Evolutionary conservation across 2,329 filamentous ascomycete genomes (phyloP).

Genomic region (Talaromyces sp.): DNA sequence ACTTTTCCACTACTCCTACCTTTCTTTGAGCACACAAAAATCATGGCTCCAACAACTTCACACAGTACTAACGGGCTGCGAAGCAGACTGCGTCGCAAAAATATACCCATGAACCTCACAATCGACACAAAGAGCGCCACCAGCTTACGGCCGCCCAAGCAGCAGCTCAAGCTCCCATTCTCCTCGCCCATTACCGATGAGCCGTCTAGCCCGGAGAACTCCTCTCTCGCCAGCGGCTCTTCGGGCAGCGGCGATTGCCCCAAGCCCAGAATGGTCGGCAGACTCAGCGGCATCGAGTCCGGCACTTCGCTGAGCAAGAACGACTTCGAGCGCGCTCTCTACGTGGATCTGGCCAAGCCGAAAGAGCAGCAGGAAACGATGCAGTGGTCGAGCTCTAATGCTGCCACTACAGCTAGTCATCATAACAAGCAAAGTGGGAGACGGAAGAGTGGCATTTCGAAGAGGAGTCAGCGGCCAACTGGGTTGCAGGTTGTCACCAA

Average conservation of each 20-base stretch:
- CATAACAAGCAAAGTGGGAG: not conserved
- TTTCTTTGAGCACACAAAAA: not conserved
- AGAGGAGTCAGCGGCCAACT: slow-evolving; percentile 26
- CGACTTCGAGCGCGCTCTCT: not conserved
- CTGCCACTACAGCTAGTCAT: not conserved
- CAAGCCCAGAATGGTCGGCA: slow-evolving; percentile 6
- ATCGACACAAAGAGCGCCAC: slow-evolving; percentile 15
- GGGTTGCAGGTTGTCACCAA: slow-evolving; percentile 40
- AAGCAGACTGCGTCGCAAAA: slow-evolving; percentile 11
- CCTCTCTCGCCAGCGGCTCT: slow-evolving; percentile 24
- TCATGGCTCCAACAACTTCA: not conserved
- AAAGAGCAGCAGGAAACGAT: not conserved
- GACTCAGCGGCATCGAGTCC: not conserved
- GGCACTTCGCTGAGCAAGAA: slow-evolving; percentile 12
- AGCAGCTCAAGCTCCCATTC: slow-evolving; percentile 34
- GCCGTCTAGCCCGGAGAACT: slow-evolving; percentile 31
- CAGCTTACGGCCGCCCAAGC: slow-evolving; percentile 22
- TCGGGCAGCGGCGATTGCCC: not conserved
- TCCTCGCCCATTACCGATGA: slow-evolving; percentile 41
- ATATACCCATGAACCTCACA: slow-evolving; percentile 19
- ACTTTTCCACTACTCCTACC: not conserved
- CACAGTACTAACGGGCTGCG: not conserved
- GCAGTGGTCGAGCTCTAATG: not conserved
- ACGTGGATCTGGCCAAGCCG: slow-evolving; percentile 1
- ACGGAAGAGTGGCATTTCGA: slow-evolving; percentile 13